phyloP scores from a whole-genome alignment of 352 stramenopile species.

The Phytophthora tubulina region DNA sequence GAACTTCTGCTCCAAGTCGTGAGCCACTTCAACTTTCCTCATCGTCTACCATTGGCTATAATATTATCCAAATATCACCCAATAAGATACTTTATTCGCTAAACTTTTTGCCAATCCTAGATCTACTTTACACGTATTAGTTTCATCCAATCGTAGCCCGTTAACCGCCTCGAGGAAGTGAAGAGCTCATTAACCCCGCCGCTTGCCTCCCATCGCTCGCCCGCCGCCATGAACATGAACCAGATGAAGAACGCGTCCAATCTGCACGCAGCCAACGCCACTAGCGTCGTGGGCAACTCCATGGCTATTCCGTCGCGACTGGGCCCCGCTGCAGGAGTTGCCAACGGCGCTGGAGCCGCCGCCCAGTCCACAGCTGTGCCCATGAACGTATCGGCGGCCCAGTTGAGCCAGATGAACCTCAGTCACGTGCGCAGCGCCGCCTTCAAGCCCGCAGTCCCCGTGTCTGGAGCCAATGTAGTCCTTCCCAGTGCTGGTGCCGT shows the following conservation, averaged over 20 bases:
- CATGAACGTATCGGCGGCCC: conserved; percentile 42
- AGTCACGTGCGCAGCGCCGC: conserved; percentile 74
- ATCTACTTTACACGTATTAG: neutral
- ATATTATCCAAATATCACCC: neutral
- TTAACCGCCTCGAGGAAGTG: neutral
- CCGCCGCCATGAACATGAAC: conserved; percentile 44
- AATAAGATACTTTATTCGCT: conserved; percentile 2
- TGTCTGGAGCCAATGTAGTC: conserved; percentile 41
- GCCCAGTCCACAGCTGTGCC: conserved; percentile 32
- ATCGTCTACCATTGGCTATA: neutral
- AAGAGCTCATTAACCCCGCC: conserved; percentile 11
- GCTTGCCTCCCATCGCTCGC: conserved; percentile 9
- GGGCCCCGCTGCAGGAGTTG: conserved; percentile 20
- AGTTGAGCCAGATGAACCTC: conserved; percentile 58
- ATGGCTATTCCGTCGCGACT: conserved; percentile 74
- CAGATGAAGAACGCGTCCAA: conserved; percentile 70
- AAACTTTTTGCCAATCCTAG: neutral
- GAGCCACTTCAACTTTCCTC: conserved; percentile 18
- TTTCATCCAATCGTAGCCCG: neutral
- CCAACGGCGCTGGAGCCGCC: conserved; percentile 41
- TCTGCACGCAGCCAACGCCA: conserved; percentile 84
- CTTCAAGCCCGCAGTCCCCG: conserved; percentile 70
- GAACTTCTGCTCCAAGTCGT: conserved; percentile 35
- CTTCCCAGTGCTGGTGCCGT: conserved; percentile 36
- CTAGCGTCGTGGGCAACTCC: conserved; percentile 80